phyloP scores from a whole-genome alignment of 345 rosid genomes.

The Citrus trifoliata region DNA sequence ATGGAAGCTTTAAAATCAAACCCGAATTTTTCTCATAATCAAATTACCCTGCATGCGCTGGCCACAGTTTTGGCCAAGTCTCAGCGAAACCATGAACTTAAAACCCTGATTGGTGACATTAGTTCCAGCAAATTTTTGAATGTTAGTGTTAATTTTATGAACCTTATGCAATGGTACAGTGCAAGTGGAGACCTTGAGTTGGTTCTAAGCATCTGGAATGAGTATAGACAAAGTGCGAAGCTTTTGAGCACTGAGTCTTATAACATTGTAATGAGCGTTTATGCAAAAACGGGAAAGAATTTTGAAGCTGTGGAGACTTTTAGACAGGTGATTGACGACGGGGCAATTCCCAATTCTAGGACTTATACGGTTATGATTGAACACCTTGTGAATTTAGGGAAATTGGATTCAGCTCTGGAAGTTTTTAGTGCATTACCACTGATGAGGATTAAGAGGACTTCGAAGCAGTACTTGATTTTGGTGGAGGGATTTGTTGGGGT shows the following conservation, averaged over 20 bases:
- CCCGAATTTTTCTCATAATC: conserved; percentile 40
- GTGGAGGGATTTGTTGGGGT: conserved; percentile 49
- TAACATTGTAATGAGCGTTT: conserved; percentile 60
- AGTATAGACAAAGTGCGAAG: conserved; percentile 40
- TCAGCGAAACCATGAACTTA: conserved; percentile 42
- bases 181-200: conserved; percentile 49
- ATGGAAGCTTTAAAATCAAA: conserved; percentile 36
- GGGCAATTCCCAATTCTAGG: conserved; percentile 79
- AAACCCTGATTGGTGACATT: conserved; percentile 44
- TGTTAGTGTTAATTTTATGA: conserved; percentile 60
- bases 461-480: conserved; percentile 58
- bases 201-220: conserved; percentile 58
- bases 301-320: conserved; percentile 54
- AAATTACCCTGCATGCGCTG: conserved; percentile 52
- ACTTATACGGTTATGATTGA: conserved; percentile 75
- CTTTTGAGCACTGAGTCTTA: conserved; percentile 62
- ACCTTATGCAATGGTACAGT: conserved; percentile 65
- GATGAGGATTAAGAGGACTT: conserved; percentile 78
- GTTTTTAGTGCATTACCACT: conserved; percentile 57
- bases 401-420: conserved; percentile 61
- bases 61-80: conserved; percentile 76
- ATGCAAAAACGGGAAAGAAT: conserved; percentile 37
- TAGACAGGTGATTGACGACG: conserved; percentile 53
- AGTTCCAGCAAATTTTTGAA: conserved; percentile 42
- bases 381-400: conserved; percentile 56